Base-by-base conservation (phyloP, 192 early-diverging fungal species). In the Spizellomyces sp. region DNA sequence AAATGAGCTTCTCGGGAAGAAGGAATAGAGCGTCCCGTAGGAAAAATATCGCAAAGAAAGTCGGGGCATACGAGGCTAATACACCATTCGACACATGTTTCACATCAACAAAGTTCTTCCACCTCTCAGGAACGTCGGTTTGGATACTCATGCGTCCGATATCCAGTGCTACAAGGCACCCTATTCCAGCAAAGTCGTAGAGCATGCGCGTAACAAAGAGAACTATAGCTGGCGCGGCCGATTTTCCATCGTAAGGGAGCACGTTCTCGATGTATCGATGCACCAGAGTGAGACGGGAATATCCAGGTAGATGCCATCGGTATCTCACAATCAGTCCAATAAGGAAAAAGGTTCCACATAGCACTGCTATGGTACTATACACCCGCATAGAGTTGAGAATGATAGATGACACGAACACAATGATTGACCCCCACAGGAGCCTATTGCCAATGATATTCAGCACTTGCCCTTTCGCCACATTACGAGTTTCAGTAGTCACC, bases 351-450 rank as follows among this genome's bases (percentile, higher is more conserved):
- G 4, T 4, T 10, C 59, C 59, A 22, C 59, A 61, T 17, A 41
- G 12, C 14, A 61, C 14, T 12, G 36, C 12, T 14, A 22, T 10
- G 27, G 10, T 22, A 15, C 17, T 19, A 14, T 14, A 41, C 14
- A 61, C 59, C 0, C 59, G 59, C 59, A 61, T 61, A 4, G 59
- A 61, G 36, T 10, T 17, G n/a, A 61, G 59, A 14, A 61, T 4
- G 36, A 61, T 61, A 4, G 59, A 61, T 12, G 59, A 15, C 14
- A 61, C 14, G 27, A 41, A 17, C 1, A 61, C 59, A 22, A 61
- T 27, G 27, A 61, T 19, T 0, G 10, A 12, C 21, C 36, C 59
- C 14, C 14, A 14, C 0, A 61, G 2, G 19, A 61, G 36, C 14
- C 36, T 15, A 61, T 61, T 27, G 59, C 14, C 17, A 14, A 41